Evolutionary conservation across 345 rosid species (phyloP).

Genomic region (Fremontodendron californicum): DNA sequence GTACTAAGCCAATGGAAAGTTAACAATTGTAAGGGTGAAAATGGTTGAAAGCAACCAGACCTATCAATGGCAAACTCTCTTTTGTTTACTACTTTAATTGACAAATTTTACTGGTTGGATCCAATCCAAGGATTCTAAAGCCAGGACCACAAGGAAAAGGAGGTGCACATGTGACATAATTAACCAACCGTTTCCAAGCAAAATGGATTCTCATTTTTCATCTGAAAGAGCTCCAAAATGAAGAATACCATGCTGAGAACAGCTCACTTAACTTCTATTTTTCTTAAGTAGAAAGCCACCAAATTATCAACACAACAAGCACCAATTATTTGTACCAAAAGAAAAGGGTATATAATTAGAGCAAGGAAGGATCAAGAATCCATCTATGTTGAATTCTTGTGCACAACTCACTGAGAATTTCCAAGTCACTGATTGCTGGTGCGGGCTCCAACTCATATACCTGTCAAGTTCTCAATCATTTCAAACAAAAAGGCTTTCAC

Average conservation of each 20-base stretch:
- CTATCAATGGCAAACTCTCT: not conserved
- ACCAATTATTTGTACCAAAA: conserved; percentile 1
- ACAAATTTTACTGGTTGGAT: not conserved
- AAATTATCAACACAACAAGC: not conserved
- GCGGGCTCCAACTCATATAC: conserved; percentile 14
- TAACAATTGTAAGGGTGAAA: not conserved
- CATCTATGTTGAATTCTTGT: not conserved
- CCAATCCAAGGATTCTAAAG: not conserved
- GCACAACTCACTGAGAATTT: not conserved
- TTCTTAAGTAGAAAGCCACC: not conserved
- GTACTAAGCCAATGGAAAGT: too few relatives aligned
- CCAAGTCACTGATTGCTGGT: not conserved
- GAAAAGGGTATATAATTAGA: not conserved
- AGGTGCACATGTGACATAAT: conserved; percentile 14
- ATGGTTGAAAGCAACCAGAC: not conserved
- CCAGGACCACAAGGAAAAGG: not conserved
- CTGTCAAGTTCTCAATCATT: conserved; percentile 6
- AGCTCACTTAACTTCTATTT: not conserved
- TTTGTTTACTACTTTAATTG: not conserved
- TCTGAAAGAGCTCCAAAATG: not conserved
- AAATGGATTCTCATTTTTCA: not conserved
- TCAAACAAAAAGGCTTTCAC: conserved; percentile 12
- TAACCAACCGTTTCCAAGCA: not conserved
- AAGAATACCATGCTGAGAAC: not conserved
- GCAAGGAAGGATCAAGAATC: not conserved